phyloP scores from a whole-genome alignment of 805 yeast genomes.

The Sugiyamaella boreocaroliniensis region DNA sequence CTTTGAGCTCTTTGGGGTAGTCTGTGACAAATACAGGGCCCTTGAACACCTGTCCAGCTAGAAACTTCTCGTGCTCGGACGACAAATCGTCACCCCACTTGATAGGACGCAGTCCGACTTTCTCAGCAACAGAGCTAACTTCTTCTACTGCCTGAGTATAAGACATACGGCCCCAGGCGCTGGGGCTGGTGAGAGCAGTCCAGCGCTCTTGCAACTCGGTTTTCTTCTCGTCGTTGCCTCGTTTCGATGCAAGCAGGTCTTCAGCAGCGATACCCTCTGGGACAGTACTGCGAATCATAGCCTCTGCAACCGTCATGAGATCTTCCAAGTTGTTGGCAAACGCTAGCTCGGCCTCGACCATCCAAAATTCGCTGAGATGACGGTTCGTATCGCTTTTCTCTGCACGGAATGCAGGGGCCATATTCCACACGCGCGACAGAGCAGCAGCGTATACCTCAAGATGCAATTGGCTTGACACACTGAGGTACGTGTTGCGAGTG shows the following conservation, averaged over 20 bases:
- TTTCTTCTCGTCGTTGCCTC: constrained; percentile 30
- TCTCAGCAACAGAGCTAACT: constrained; percentile 26
- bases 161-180: constrained; percentile 62
- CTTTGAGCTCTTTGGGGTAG: constrained; percentile 73
- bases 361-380: constrained; percentile 94
- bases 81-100: constrained; percentile 67
- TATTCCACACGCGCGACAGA: constrained; percentile 74
- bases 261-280: constrained; percentile 17
- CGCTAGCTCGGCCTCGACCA: constrained; percentile 88
- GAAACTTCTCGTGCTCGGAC: constrained; percentile 87
- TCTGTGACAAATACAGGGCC: constrained; percentile 85
- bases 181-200: constrained; percentile 39
- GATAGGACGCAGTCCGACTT: constrained; percentile 4
- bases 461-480: constrained; percentile 91
- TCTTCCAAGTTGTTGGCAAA: constrained; percentile 50
- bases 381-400: constrained; percentile 87
- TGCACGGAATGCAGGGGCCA: constrained; percentile 90
- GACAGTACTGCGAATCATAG: constrained; percentile 55
- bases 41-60: constrained; percentile 59
- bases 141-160: constrained; percentile 69
- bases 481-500: constrained; percentile 55
- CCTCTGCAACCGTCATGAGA: constrained; percentile 60
- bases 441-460: constrained; percentile 74
- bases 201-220: constrained; percentile 46
- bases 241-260: constrained; percentile 26